Percentiles rank a stretch among this genome's conserved stretches.
These are phyloP conservation scores for Dalbergia cochinchinensis DNA, from an alignment of 306 rosid species.

Conservation along the genomic window DNA sequence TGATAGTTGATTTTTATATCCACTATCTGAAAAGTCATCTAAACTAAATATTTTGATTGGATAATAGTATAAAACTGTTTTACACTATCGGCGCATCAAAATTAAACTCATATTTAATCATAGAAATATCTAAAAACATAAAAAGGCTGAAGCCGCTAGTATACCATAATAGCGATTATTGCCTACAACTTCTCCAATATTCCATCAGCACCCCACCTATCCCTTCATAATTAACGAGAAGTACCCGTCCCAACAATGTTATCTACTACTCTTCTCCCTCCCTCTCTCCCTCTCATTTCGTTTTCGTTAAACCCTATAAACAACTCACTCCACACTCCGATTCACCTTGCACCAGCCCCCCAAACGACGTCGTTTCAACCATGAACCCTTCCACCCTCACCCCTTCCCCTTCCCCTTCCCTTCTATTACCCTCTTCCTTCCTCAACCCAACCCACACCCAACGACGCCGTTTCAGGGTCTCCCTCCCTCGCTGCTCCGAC, in stretches of 20 bases:
- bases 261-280: no score
- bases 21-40: no score
- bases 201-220: background rate
- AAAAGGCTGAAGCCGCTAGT: no score
- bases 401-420: constrained; percentile 53
- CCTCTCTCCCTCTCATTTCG: background rate
- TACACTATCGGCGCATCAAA: no score
- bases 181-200: background rate
- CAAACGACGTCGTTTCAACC: constrained; percentile 58
- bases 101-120: no score
- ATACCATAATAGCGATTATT: background rate
- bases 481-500: constrained; percentile 63
- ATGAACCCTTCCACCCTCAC: constrained; percentile 79
- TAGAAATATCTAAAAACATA: no score
- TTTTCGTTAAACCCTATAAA: constrained; percentile 67
- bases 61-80: no score
- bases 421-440: constrained; percentile 55
- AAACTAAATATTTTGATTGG: no score
- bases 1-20: no score
- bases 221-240: background rate
- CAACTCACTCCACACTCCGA: constrained; percentile 12
- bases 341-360: constrained; percentile 5
- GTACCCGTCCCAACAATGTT: background rate
- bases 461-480: constrained; percentile 78
- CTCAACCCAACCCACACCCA: constrained; percentile 50